Conservation (phyloP, 2,329 filamentous ascomycete genomes). For the Monascus ruber region DNA sequence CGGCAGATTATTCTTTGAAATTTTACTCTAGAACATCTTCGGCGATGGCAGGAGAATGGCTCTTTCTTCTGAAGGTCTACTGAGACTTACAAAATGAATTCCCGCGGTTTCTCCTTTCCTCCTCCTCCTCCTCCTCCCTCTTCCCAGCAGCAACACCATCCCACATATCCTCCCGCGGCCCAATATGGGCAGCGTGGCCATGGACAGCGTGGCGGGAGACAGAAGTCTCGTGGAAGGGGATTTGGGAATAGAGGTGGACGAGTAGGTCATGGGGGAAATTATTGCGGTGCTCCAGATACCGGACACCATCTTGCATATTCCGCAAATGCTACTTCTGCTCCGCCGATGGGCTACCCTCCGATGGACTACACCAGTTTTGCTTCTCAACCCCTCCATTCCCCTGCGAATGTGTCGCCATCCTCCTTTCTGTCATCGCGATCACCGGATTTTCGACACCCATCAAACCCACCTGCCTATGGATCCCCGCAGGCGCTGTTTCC, state of each 20-base stretch:
- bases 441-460: constrained; percentile 11
- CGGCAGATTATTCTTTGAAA: neutral
- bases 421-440: constrained; percentile 15
- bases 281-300: constrained; percentile 11
- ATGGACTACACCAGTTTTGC: constrained; percentile 20
- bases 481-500: constrained; percentile 14
- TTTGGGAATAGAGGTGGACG: constrained; percentile 20
- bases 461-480: constrained; percentile 7
- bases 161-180: constrained; percentile 10
- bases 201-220: constrained; percentile 16
- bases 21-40: neutral
- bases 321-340: constrained; percentile 11
- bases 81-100: constrained; percentile 22
- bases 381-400: constrained; percentile 13
- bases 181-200: constrained; percentile 17
- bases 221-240: constrained; percentile 23
- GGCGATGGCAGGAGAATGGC: constrained; percentile 17
- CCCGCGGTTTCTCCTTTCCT: constrained; percentile 36
- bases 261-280: constrained; percentile 17
- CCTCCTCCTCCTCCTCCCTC: constrained; percentile 33
- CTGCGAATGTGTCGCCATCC: constrained; percentile 12
- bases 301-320: constrained; percentile 13
- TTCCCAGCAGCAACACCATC: constrained; percentile 7
- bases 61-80: constrained; percentile 13
- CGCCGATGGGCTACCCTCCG: constrained; percentile 12